Conservation (phyloP, 1,284 basidiomycete species). For the Pholiota adiposa region DNA sequence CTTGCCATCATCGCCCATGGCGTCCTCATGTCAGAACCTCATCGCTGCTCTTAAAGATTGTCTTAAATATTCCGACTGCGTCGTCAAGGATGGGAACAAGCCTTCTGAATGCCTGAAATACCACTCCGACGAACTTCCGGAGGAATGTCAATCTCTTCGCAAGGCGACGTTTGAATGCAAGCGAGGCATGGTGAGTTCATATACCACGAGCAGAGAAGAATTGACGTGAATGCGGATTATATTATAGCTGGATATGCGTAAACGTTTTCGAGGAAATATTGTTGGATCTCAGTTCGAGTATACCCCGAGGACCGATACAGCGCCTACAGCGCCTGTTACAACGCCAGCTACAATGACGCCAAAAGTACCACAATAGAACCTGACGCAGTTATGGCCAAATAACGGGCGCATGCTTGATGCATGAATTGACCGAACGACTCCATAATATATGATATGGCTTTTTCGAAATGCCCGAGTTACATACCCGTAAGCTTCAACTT, state of each 20-base stretch:
- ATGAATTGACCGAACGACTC: not conserved
- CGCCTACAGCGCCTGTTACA: not conserved
- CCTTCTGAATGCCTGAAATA: conserved; percentile 82
- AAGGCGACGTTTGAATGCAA: conserved; percentile 88
- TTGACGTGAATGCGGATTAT: no score
- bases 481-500: no score
- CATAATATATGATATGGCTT: no score
- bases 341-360: not conserved
- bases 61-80: conserved; percentile 81
- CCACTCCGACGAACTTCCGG: conserved; percentile 74
- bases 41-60: conserved; percentile 79
- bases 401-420: not conserved
- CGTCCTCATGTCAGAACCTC: conserved; percentile 77
- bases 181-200: conserved; percentile 79
- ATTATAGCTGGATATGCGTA: conserved; percentile 11
- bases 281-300: conserved; percentile 55
- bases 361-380: not conserved
- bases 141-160: conserved; percentile 74
- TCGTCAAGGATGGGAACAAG: conserved; percentile 69
- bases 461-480: no score
- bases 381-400: not conserved
- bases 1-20: conserved; percentile 50
- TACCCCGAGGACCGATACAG: conserved; percentile 28
- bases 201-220: no score
- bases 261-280: conserved; percentile 30